Evolutionary conservation across 2,329 filamentous ascomycete species (phyloP), one percentile per base, ranked within the genome.

Genomic region (Ophiocordyceps sinensis): DNA sequence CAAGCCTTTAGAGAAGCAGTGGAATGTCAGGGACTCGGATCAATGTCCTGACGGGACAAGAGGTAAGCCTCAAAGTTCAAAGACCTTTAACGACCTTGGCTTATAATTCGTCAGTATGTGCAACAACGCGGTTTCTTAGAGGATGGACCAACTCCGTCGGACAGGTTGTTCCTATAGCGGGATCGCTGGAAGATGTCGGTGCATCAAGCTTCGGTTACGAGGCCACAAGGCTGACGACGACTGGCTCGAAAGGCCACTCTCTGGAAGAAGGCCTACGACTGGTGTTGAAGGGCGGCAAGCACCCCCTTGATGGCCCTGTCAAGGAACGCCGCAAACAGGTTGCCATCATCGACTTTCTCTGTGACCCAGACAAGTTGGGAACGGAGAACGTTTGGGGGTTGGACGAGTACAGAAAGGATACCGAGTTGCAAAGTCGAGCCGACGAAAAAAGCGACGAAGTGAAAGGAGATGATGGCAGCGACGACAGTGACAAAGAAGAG

Each of bases 321-420:
- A 68, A 70, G 41, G 65, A 70, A 38, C 66, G 69, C 41, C 63
- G 63, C 26, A 66, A 75, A 44, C 83, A 93, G 59, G 79, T 77
- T 53, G 85, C 86, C 4, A 72, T 94, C 10, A 75, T 96, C 41
- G 84, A 94, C 53, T 87, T 96, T 51, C 58, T 88, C 15, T 98
- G 91, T 62, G 82, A 94, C 54, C 66, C 63, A 28, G 70, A 81
- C 2, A 71, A 74, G 49, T 79, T 78, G 9, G 88, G 88, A 1
- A 71, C 80, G 6, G 88, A 94, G 63, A 76, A 75, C 48, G 77
- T 83, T 51, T 75, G 71, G 57, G 66, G 71, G 36, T 58, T 67
- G 46, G 73, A 80, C 43, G 64, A 73, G 48, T 48, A 48, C 42
- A 49, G 49, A 34, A 48, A 48, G 41, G 38, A 43, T 26, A 34